A percentile compares a stretch with the other conserved stretches of the same genome.
Evolutionary conservation across 768 basidiomycete species (phyloP).

Genomic region (Calocybe cyanea): DNA sequence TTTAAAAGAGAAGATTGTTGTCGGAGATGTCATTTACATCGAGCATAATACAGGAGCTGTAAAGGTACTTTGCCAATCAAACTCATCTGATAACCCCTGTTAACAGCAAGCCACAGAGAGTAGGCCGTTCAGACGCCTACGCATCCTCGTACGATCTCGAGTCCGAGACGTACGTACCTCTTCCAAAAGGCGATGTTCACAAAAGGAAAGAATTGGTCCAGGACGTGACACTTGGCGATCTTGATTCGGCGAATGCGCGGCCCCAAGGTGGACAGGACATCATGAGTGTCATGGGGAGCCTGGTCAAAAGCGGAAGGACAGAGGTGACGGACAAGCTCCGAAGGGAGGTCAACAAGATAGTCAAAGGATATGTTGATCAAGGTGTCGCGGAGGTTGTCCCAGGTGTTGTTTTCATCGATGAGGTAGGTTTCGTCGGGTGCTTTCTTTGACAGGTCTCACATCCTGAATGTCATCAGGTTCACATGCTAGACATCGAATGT

Average conservation of each 20-base stretch:
- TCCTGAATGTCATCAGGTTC: constrained; percentile 56
- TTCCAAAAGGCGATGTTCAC: constrained; percentile 48
- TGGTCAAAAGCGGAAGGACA: constrained; percentile 90
- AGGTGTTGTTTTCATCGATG: constrained; percentile 97
- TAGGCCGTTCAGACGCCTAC: constrained; percentile 95
- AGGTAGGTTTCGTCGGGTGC: constrained; percentile 49
- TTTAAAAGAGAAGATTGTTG: constrained; percentile 92
- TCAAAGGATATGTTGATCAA: constrained; percentile 96
- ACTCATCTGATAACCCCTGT: constrained; percentile 2
- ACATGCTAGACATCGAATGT: constrained; percentile 99
- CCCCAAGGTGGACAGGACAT: constrained; percentile 98
- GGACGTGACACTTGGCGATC: constrained; percentile 63
- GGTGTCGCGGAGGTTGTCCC: constrained; percentile 98
- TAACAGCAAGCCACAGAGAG: constrained; percentile 56
- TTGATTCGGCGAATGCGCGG: constrained; percentile 94
- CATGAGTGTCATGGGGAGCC: constrained; percentile 93
- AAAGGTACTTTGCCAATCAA: constrained; percentile 51
- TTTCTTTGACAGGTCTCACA: constrained; percentile 6
- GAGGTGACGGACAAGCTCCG: constrained; percentile 97
- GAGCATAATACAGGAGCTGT: constrained; percentile 94
- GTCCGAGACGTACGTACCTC: constrained; percentile 96
- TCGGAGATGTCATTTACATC: constrained; percentile 96
- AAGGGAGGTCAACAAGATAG: constrained; percentile 95
- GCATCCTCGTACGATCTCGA: constrained; percentile 97
- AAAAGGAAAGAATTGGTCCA: constrained; percentile 23